Evolutionary conservation across 208 protist genomes (phyloP).

Genomic region (Trypanosomatidae sp.): DNA sequence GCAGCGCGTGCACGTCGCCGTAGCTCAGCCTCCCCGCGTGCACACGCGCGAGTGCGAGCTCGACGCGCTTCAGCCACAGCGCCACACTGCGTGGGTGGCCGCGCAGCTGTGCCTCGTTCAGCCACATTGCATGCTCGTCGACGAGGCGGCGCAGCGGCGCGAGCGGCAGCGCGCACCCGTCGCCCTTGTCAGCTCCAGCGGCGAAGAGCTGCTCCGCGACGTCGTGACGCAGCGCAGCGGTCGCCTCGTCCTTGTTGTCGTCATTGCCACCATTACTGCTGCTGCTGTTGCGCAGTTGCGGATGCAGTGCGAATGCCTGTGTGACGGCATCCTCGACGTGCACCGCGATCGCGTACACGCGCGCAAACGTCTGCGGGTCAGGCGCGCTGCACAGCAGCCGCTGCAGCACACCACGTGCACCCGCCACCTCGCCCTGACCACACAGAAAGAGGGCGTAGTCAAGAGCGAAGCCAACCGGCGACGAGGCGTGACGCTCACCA

Average conservation of each 20-base stretch:
- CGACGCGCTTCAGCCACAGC: constrained; percentile 68
- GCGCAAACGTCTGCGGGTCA: constrained; percentile 25
- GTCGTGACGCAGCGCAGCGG: not conserved
- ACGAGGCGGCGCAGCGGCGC: constrained; percentile 16
- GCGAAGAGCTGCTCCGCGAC: not conserved
- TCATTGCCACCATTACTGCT: not conserved
- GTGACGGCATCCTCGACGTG: constrained; percentile 66
- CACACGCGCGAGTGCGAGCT: constrained; percentile 31
- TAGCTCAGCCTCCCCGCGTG: constrained; percentile 10
- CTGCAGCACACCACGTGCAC: constrained; percentile 23
- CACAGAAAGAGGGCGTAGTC: constrained; percentile 39
- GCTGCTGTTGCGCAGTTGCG: constrained; percentile 13
- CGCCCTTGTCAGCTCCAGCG: too few relatives aligned
- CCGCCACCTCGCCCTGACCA: constrained; percentile 39
- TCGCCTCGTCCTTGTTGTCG: not conserved
- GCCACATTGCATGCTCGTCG: constrained; percentile 28
- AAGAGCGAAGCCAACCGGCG: constrained; percentile 9
- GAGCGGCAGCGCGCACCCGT: constrained; percentile 14
- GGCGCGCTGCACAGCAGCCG: constrained; percentile 27
- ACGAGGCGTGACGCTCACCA: constrained; percentile 4
- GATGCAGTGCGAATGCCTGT: constrained; percentile 47
- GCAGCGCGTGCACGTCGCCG: constrained; percentile 23
- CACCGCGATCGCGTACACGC: constrained; percentile 28
- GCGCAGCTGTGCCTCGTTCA: constrained; percentile 61
- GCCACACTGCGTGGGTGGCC: constrained; percentile 16